Evolutionary conservation across 2,329 filamentous ascomycete genomes (phyloP), one percentile per base, ranked within the genome.

Genomic region (Exophiala aquamarina): DNA sequence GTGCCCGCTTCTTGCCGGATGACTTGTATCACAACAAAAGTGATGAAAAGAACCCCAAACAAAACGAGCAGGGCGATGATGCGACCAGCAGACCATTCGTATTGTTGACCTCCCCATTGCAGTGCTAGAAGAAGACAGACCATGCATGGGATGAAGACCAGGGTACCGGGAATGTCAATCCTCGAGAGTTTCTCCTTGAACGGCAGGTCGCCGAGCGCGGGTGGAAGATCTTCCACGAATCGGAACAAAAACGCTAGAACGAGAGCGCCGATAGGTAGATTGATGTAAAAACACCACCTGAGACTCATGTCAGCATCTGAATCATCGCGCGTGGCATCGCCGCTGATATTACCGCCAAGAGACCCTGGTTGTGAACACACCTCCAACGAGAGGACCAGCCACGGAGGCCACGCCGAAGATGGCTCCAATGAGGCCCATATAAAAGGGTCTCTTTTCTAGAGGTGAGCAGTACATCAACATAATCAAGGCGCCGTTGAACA

Each of bases 1-100:
- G 78, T 80, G 5, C 81, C 81, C 2, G 72, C 76, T 21, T 81
- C 68, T 1, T 76, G 76, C 64, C 74, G 73, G 52, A 71, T 63
- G 19, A 78, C 63, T 61, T 83, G 78, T 1, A 82, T 71, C 2
- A 65, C 50, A 34, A 43, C 38, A 63, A 62, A 70, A 3, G 65
- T 32, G 13, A 69, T 14, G 2, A 59, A 3, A 26, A 78, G 64
- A 8, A 78, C 68, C 14, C 71, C 70, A 18, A 61, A 63, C 8
- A 66, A 34, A 2, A 62, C 49, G 6, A 68, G 52, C 14, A 67
- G 54, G 2, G 56, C 59, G 28, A 68, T 61, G 21, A 67, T 59
- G 4, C 60, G 59, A 3, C 52, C 55, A n/a, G 59, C 56, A 29
- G 43, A 58, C 66, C 65, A 69, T 26, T 54, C 17, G 26, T 60